A percentile compares a stretch with the other conserved stretches of the same genome.
Conservation (phyloP, 805 yeast genomes). For the Yarrowia alimentaria region DNA sequence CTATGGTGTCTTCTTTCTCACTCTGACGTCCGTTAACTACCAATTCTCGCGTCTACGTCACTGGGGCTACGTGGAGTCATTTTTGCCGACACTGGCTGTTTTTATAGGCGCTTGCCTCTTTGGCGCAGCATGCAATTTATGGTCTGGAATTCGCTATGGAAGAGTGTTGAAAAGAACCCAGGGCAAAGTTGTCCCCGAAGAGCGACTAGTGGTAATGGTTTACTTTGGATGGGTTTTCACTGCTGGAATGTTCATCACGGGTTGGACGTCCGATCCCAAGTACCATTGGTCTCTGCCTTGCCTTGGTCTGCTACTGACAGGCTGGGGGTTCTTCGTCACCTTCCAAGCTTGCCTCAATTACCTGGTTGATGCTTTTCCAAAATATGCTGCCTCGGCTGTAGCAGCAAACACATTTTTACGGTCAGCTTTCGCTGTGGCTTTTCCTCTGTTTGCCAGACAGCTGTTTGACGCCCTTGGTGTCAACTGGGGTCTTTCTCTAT, state of each 20-base stretch:
- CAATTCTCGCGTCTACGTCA: conserved; percentile 71
- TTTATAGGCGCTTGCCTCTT: conserved; percentile 54
- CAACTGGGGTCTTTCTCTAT: conserved; percentile 69
- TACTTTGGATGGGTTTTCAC: conserved; percentile 70
- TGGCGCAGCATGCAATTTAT: conserved; percentile 33
- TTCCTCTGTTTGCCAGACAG: conserved; percentile 83
- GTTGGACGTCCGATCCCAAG: conserved; percentile 59
- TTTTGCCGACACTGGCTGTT: conserved; percentile 76
- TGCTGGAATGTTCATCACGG: conserved; percentile 78
- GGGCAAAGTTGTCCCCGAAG: conserved; percentile 72
- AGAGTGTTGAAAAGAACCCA: conserved; percentile 50
- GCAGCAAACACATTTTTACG: conserved; percentile 85
- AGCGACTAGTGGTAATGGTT: conserved; percentile 75
- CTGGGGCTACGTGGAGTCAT: conserved; percentile 59
- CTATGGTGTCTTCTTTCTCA: conserved; percentile 70
- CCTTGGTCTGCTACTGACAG: conserved; percentile 53
- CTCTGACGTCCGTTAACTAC: conserved; percentile 44
- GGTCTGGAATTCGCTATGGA: conserved; percentile 44
- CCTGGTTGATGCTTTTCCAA: conserved; percentile 58
- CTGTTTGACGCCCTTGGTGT: conserved; percentile 70
- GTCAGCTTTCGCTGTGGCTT: conserved; percentile 70
- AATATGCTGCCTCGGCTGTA: conserved; percentile 72
- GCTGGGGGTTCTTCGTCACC: conserved; percentile 53
- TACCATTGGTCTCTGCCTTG: conserved; percentile 57
- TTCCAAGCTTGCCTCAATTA: conserved; percentile 62